Evolutionary conservation across 176 grass and related monocot species (phyloP).

Genomic region (Hyparrhenia diplandra): DNA sequence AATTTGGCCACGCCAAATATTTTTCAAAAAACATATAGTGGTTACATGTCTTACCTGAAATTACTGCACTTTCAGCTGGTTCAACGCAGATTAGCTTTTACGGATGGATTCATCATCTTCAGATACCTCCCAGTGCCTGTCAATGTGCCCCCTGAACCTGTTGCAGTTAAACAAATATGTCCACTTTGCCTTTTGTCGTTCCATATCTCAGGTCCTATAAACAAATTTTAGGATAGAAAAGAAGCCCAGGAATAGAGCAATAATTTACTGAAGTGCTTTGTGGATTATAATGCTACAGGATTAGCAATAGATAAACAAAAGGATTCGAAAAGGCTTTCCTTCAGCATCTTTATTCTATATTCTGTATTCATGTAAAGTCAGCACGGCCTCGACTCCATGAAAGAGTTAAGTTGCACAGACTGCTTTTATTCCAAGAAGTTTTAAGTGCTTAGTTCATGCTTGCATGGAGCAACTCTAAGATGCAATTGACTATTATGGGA

Average conservation of each 20-base stretch:
- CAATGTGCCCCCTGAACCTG: conserved; percentile 84
- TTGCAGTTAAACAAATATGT: conserved; percentile 68
- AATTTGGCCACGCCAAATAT: background rate
- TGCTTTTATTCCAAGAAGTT: too few relatives aligned
- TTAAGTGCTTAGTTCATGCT: too few relatives aligned
- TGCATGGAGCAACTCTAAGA: too few relatives aligned
- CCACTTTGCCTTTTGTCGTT: conserved; percentile 85
- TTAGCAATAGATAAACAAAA: background rate
- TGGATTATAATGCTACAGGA: background rate
- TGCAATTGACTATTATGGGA: too few relatives aligned
- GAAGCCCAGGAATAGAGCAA: background rate
- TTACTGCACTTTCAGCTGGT: conserved; percentile 73
- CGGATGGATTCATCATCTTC: conserved; percentile 64
- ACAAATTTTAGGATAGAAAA: background rate
- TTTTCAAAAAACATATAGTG: background rate
- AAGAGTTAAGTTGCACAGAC: too few relatives aligned
- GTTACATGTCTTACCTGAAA: conserved; percentile 50
- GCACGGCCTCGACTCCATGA: background rate
- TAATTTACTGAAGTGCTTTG: background rate
- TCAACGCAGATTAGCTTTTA: conserved; percentile 80
- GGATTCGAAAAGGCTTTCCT: background rate
- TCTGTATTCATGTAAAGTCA: background rate
- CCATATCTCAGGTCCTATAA: conserved; percentile 90
- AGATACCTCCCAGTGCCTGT: conserved; percentile 76
- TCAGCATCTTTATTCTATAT: background rate